Percentiles rank a stretch among this genome's conserved stretches.
Evolutionary conservation across 2,329 filamentous ascomycete species (phyloP).

Genomic region (Phyllosticta citriasiana): DNA sequence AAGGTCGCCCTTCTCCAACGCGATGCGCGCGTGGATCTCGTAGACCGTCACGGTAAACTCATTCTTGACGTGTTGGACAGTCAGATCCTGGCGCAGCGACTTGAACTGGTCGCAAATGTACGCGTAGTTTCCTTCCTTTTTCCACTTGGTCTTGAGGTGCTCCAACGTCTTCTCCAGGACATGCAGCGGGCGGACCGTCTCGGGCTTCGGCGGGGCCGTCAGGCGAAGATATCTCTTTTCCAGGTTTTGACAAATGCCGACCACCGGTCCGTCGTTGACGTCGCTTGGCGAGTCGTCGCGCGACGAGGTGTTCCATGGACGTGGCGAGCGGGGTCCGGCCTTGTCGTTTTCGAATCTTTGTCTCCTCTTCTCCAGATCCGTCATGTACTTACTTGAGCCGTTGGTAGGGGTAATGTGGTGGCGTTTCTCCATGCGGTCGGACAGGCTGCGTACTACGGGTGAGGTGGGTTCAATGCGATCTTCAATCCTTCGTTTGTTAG

Average conservation of each 20-base stretch:
- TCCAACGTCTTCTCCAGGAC: slow-evolving; percentile 79
- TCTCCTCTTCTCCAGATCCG: slow-evolving; percentile 76
- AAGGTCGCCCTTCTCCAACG: slow-evolving; percentile 94
- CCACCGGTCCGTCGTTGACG: slow-evolving; percentile 54
- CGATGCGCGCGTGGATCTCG: slow-evolving; percentile 94
- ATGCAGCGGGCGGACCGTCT: slow-evolving; percentile 73
- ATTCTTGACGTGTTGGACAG: slow-evolving; percentile 93
- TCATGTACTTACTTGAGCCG: slow-evolving; percentile 77
- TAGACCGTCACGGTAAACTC: slow-evolving; percentile 95
- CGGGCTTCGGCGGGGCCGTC: slow-evolving; percentile 79
- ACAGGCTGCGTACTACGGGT: slow-evolving; percentile 25
- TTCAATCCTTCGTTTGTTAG: slow-evolving; percentile 61
- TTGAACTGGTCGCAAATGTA: slow-evolving; percentile 99
- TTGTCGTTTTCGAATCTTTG: slow-evolving; percentile 64
- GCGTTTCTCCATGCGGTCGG: slow-evolving; percentile 34
- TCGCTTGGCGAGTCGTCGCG: slow-evolving; percentile 38
- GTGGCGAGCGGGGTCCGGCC: slow-evolving; percentile 44
- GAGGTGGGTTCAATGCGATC: slow-evolving; percentile 34
- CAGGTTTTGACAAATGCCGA: slow-evolving; percentile 72
- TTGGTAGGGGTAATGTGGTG: slow-evolving; percentile 31
- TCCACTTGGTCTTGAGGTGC: slow-evolving; percentile 89
- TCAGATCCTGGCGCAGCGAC: slow-evolving; percentile 93
- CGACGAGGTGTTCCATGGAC: slow-evolving; percentile 30
- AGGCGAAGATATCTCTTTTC: slow-evolving; percentile 94
- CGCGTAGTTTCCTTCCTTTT: slow-evolving; percentile 81